These are phyloP conservation scores for Phialophora expanda DNA, from an alignment of 2,329 filamentous ascomycete genomes.

Conservation along the genomic window DNA sequence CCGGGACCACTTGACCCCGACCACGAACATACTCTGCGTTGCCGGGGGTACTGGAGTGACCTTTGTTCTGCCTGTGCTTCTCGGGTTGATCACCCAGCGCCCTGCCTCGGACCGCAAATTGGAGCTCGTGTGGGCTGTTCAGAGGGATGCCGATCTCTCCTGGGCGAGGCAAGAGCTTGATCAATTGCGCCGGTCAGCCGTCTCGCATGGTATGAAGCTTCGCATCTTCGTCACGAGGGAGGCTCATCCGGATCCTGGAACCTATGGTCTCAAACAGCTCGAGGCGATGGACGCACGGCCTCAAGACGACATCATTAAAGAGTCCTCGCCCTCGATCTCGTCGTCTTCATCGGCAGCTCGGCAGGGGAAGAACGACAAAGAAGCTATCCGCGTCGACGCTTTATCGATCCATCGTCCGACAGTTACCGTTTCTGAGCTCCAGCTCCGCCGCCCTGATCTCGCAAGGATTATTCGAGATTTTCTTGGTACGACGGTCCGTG, in stretches of 20 bases:
- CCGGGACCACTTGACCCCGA: conserved; percentile 35
- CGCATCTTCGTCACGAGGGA: conserved; percentile 67
- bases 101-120: conserved; percentile 51
- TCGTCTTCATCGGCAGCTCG: conserved; percentile 14
- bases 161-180: conserved; percentile 66
- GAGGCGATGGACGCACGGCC: background rate
- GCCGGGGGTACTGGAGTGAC: conserved; percentile 66
- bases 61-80: conserved; percentile 60
- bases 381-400: conserved; percentile 31
- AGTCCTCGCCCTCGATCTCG: conserved; percentile 13
- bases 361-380: background rate
- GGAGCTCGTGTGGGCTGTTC: conserved; percentile 70
- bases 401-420: conserved; percentile 31
- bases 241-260: background rate
- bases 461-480: conserved; percentile 56
- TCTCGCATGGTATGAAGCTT: conserved; percentile 54
- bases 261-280: too few relatives aligned
- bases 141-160: conserved; percentile 58
- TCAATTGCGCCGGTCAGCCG: conserved; percentile 51
- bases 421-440: conserved; percentile 40
- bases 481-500: conserved; percentile 52
- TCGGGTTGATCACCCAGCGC: conserved; percentile 45
- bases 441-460: conserved; percentile 55
- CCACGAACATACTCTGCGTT: conserved; percentile 57
- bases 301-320: conserved; percentile 39